Percentiles rank a stretch among this genome's conserved stretches.
Evolutionary conservation across 495 filamentous ascomycete genomes (phyloP).

Genomic region (Podospora pseudocomata): DNA sequence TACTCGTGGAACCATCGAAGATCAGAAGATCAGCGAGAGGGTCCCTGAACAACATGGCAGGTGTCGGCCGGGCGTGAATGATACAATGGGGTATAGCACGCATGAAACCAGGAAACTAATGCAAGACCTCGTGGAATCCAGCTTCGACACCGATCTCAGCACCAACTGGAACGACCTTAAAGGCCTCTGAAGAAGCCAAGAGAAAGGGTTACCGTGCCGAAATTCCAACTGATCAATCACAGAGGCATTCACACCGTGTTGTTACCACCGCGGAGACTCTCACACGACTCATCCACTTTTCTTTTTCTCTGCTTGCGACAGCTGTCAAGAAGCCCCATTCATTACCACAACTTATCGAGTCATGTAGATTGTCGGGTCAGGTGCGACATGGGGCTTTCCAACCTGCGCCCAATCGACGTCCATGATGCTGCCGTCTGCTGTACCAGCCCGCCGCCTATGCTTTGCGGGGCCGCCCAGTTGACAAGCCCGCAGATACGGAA

Average conservation of each 20-base stretch:
- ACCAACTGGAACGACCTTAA: not conserved
- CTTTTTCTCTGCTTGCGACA: not conserved
- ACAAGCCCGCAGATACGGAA: not conserved
- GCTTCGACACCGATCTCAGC: constrained; percentile 14
- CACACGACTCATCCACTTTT: not conserved
- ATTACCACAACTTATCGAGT: constrained; percentile 11
- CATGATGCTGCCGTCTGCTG: not conserved
- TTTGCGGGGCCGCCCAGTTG: not conserved
- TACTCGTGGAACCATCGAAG: not conserved
- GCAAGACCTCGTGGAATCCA: constrained; percentile 18
- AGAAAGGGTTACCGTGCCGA: not conserved
- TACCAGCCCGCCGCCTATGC: not conserved
- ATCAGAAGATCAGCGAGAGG: not conserved
- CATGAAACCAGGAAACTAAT: constrained; percentile 30
- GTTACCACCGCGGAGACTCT: not conserved
- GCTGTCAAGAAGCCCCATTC: too few relatives aligned
- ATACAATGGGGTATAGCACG: constrained; percentile 12
- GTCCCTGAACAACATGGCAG: not conserved
- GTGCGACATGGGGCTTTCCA: not conserved
- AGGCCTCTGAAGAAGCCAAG: not conserved
- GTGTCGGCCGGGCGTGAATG: constrained; percentile 12
- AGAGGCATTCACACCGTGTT: not conserved
- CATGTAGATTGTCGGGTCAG: constrained; percentile 14
- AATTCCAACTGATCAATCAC: not conserved
- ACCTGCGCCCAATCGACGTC: not conserved